Evolutionary conservation across 2,329 filamentous ascomycete genomes (phyloP).

Genomic region (Cladosporium sp.): DNA sequence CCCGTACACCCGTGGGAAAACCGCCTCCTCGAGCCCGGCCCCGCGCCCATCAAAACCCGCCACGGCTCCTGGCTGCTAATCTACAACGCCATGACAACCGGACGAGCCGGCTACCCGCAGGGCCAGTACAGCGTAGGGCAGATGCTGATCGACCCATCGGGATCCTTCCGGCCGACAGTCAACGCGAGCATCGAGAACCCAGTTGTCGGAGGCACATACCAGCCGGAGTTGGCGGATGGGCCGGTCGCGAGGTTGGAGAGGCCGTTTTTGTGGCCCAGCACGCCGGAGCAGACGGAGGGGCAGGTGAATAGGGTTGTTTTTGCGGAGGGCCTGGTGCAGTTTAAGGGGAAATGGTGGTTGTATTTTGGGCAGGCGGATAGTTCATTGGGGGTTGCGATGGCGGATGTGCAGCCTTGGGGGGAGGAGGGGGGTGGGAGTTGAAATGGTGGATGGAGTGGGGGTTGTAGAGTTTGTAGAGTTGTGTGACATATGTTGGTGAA

Average conservation of each 20-base stretch:
- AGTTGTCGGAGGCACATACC: constrained; percentile 13
- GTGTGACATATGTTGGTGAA: background rate
- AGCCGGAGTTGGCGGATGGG: constrained; percentile 19
- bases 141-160: constrained; percentile 29
- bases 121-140: constrained; percentile 30
- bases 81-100: constrained; percentile 27
- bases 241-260: constrained; percentile 28
- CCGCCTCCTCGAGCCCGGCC: constrained; percentile 29
- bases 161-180: constrained; percentile 13
- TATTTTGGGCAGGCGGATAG: constrained; percentile 28
- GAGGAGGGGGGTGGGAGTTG: background rate
- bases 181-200: constrained; percentile 15
- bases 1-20: constrained; percentile 29
- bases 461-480: background rate
- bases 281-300: constrained; percentile 24
- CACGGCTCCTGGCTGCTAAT: constrained; percentile 30
- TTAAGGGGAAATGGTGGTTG: constrained; percentile 28
- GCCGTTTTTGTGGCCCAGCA: constrained; percentile 25
- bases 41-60: constrained; percentile 30
- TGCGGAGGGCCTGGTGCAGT: constrained; percentile 30
- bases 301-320: constrained; percentile 31
- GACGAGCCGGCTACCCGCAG: constrained; percentile 22
- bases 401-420: constrained; percentile 15
- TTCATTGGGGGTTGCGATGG: constrained; percentile 15
- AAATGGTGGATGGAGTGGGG: background rate